Conservation (phyloP, 768 basidiomycete species). For the Boletus tylopilopsis region DNA sequence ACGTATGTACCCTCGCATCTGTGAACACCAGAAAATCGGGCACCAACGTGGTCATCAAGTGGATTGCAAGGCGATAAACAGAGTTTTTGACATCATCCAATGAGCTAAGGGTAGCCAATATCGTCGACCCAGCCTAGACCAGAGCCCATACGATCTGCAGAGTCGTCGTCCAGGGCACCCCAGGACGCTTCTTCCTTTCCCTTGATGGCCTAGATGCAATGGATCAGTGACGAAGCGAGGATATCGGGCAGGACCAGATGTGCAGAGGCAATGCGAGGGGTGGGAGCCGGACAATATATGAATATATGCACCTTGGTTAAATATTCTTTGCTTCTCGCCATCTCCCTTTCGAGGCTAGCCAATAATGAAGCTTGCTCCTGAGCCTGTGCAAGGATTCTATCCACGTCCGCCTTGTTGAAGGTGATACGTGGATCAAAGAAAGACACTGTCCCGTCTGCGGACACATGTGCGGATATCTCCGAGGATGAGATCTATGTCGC, state of each 20-base stretch:
- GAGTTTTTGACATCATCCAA: too few relatives aligned
- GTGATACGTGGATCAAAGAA: constrained; percentile 63
- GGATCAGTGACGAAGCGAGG: too few relatives aligned
- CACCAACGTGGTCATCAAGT: not conserved
- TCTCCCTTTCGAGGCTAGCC: constrained; percentile 23
- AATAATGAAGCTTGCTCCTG: constrained; percentile 43
- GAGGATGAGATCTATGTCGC: constrained; percentile 57
- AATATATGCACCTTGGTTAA: constrained; percentile 54
- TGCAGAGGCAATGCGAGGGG: too few relatives aligned
- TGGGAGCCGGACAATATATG: too few relatives aligned
- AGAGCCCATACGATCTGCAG: constrained; percentile 20
- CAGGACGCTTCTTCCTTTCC: constrained; percentile 27
- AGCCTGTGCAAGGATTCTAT: constrained; percentile 48
- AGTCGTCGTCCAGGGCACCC: constrained; percentile 28
- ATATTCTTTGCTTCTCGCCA: constrained; percentile 68
- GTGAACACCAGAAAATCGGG: too few relatives aligned
- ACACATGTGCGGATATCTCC: constrained; percentile 68
- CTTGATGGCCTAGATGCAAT: constrained; percentile 22
- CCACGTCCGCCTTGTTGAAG: constrained; percentile 59
- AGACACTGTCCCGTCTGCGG: constrained; percentile 65
- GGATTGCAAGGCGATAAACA: not conserved
- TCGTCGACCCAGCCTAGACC: constrained; percentile 27
- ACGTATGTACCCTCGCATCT: too few relatives aligned
- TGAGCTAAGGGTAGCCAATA: constrained; percentile 15
- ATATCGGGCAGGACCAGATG: too few relatives aligned